These are phyloP conservation scores for Trichoderma brevicompactum DNA, from an alignment of 2,329 filamentous ascomycete genomes.

Conservation along the genomic window DNA sequence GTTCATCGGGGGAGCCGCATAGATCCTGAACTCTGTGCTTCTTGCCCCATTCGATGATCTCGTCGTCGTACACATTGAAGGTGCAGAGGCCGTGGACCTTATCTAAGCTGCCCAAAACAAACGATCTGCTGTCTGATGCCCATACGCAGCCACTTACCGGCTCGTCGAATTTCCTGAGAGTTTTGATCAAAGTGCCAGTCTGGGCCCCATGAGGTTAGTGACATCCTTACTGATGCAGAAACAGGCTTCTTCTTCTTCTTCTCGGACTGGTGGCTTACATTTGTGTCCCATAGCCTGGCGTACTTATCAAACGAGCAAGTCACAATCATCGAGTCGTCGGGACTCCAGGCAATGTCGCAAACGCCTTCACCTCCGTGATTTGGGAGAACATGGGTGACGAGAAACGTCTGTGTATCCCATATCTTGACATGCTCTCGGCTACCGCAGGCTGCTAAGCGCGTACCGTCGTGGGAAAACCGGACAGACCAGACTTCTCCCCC, in stretches of 20 bases:
- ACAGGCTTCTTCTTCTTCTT: neutral
- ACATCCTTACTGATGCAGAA: too few relatives aligned
- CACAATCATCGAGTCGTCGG: constrained; percentile 83
- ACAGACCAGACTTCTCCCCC: constrained; percentile 89
- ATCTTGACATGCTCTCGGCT: constrained; percentile 76
- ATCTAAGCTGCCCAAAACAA: constrained; percentile 80
- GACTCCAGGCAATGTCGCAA: constrained; percentile 86
- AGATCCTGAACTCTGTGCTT: constrained; percentile 81
- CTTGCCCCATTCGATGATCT: constrained; percentile 67
- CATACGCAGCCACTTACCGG: constrained; percentile 91
- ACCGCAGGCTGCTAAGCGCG: constrained; percentile 80
- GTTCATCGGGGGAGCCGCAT: constrained; percentile 79
- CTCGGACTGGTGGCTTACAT: constrained; percentile 52
- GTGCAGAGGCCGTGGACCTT: constrained; percentile 68
- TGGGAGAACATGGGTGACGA: constrained; percentile 63
- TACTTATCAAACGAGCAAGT: constrained; percentile 77
- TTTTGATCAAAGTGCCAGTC: constrained; percentile 66
- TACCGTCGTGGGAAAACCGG: constrained; percentile 86
- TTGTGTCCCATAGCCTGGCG: constrained; percentile 75
- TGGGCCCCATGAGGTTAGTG: constrained; percentile 39
- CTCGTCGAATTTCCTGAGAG: constrained; percentile 73
- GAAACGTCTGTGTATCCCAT: constrained; percentile 76
- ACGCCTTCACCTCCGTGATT: constrained; percentile 69
- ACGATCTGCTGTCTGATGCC: constrained; percentile 75
- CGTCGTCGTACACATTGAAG: constrained; percentile 68